Conservation (phyloP, 176 grass and related monocot species). For the Carex myosuroides region DNA sequence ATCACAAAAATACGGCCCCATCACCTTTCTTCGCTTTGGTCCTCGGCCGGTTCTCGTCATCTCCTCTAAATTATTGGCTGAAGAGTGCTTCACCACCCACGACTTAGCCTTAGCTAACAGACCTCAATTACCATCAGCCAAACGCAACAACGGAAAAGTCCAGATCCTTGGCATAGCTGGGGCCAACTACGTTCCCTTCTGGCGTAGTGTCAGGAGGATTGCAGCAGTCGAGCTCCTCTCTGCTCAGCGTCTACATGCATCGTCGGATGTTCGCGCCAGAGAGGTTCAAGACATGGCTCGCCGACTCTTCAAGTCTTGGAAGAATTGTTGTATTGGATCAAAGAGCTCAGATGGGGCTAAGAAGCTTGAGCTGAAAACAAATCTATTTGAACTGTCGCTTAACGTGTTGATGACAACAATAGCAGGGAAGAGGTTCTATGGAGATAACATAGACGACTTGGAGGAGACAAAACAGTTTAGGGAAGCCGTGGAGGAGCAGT, state of each 20-base stretch:
- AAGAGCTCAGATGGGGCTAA: too few species aligned
- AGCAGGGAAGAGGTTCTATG: background rate
- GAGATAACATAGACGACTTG: background rate
- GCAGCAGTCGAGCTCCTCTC: slow-evolving; percentile 17
- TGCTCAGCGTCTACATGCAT: background rate
- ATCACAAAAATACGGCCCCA: background rate
- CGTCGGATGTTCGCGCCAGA: background rate
- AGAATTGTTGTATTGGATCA: background rate
- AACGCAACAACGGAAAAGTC: background rate
- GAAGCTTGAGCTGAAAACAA: slow-evolving; percentile 20
- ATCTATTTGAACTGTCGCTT: background rate
- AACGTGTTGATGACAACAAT: slow-evolving; percentile 3
- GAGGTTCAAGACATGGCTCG: slow-evolving; percentile 4
- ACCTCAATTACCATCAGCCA: background rate
- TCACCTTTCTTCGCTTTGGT: slow-evolving; percentile 23
- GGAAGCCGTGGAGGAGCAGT: background rate
- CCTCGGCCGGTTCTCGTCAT: slow-evolving; percentile 14
- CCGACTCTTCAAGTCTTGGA: slow-evolving; percentile 9
- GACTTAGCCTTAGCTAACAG: slow-evolving; percentile 32
- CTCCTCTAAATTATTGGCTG: slow-evolving; percentile 1
- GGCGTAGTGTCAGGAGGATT: slow-evolving; percentile 25
- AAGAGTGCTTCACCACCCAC: slow-evolving; percentile 30
- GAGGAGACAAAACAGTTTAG: background rate
- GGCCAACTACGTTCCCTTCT: slow-evolving; percentile 13
- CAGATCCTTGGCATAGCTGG: background rate